Conservation (phyloP, 2,329 filamentous ascomycete genomes). For the Proliferodiscus dingleyae region DNA sequence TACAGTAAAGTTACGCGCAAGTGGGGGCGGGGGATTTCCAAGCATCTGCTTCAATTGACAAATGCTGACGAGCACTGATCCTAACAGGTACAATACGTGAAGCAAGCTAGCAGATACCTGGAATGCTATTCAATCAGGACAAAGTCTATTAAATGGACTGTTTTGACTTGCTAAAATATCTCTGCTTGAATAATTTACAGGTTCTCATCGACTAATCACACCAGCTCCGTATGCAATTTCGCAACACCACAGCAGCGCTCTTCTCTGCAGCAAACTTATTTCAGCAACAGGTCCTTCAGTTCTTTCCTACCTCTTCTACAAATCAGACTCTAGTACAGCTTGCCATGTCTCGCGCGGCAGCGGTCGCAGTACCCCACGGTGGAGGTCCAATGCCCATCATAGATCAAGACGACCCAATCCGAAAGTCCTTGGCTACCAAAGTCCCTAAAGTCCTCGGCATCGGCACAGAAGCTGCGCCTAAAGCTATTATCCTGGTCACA, state of each 20-base stretch:
- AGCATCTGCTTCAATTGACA: neutral
- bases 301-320: slow-evolving; percentile 2
- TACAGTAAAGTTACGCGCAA: too few relatives aligned
- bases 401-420: slow-evolving; percentile 47
- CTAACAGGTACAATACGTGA: too few relatives aligned
- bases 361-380: slow-evolving; percentile 24
- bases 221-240: slow-evolving; percentile 9
- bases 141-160: too few relatives aligned
- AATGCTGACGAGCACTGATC: too few relatives aligned
- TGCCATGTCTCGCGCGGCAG: slow-evolving; percentile 16
- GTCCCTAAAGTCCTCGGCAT: slow-evolving; percentile 53
- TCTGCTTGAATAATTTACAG: neutral
- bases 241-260: slow-evolving; percentile 11
- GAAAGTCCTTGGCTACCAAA: slow-evolving; percentile 45
- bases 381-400: slow-evolving; percentile 53
- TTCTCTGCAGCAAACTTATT: slow-evolving; percentile 6
- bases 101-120: too few relatives aligned
- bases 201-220: neutral
- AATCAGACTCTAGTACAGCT: slow-evolving; percentile 1
- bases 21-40: too few relatives aligned
- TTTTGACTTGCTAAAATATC: neutral
- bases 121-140: too few relatives aligned
- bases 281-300: neutral
- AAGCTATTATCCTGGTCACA: slow-evolving; percentile 70
- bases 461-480: slow-evolving; percentile 50